Evolutionary conservation across 1,284 basidiomycete genomes (phyloP), one percentile per base, ranked within the genome.

Genomic region (Ustilago vetiveriae): DNA sequence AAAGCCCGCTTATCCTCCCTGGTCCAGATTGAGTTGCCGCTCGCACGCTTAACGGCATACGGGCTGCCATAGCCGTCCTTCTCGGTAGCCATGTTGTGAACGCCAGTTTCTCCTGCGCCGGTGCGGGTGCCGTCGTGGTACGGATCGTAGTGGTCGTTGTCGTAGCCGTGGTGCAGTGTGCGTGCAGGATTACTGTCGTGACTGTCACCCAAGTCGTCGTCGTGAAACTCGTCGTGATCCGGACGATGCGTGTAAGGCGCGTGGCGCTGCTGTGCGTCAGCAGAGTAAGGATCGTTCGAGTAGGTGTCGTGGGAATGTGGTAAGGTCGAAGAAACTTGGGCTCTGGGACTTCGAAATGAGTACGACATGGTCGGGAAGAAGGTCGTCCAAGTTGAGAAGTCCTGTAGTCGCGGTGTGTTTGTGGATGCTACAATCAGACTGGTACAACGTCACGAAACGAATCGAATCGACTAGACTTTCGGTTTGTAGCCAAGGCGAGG

Each of bases 11-110:
- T 76, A 54, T 80, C 76, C 9, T 74, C 76, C 21, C 44, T 55
- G 11, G 62, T 69, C 76, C 77, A 80, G 53, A 80, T 80, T 52
- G 75, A 63, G 43, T 75, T 75, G 24, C 74, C 64, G 22, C 67
- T 60, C 22, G 68, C 67, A 17, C 60, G 54, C 24, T 68, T 60
- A 32, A 57, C 51, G 26, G 50, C 45, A 24, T 63, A 62, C 24
- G 49, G 53, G 24, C 42, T 50, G 27, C 43, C 48, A 17, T 51
- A 54, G 39, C 38, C 36, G 13, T 19, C 58, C 51, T 68, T 68
- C 36, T 68, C 65, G 2, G 49, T 51, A 0, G 38, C 22, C 59
- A 63, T 55, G 22, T 47, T 54, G 49, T 27, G 41, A 21, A 39
- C 23, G 52, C 46, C 38, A 19, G 19, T 37, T 0, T 36, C 52